Evolutionary conservation across 495 filamentous ascomycete genomes (phyloP).

Genomic region (Penicillium flavigenum): DNA sequence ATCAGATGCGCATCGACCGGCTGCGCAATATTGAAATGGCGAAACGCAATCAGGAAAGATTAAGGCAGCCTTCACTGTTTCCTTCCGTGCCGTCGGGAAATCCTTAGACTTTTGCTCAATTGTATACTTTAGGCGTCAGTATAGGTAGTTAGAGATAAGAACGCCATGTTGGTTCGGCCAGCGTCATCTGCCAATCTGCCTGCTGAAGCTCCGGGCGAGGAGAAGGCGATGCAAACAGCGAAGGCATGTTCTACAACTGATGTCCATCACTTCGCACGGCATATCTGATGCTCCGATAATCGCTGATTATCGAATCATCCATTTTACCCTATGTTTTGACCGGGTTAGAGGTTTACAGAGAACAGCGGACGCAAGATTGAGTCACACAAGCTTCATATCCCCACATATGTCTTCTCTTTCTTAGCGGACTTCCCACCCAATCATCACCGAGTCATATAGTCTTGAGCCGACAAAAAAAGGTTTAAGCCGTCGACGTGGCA

Average conservation of each 20-base stretch:
- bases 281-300: background rate
- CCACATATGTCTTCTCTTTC: background rate
- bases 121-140: background rate
- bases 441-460: background rate
- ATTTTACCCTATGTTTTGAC: background rate
- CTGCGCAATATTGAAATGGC: constrained; percentile 76
- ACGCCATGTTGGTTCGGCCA: background rate
- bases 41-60: constrained; percentile 75
- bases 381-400: constrained; percentile 1
- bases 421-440: background rate
- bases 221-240: background rate
- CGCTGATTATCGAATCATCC: background rate
- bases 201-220: background rate
- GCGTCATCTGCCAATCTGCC: background rate
- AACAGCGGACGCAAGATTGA: constrained; percentile 3
- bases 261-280: background rate
- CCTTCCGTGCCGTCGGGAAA: constrained; percentile 77
- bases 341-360: background rate
- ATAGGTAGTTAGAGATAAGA: background rate
- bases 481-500: background rate
- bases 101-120: constrained; percentile 34
- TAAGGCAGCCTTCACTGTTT: constrained; percentile 76
- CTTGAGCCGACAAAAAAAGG: background rate
- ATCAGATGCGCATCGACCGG: constrained; percentile 77
- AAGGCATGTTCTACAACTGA: too few relatives aligned